A percentile compares a stretch with the other conserved stretches of the same genome.
Evolutionary conservation across 164 flowering plant species (phyloP).

Genomic region (Nymphaea colorata): DNA sequence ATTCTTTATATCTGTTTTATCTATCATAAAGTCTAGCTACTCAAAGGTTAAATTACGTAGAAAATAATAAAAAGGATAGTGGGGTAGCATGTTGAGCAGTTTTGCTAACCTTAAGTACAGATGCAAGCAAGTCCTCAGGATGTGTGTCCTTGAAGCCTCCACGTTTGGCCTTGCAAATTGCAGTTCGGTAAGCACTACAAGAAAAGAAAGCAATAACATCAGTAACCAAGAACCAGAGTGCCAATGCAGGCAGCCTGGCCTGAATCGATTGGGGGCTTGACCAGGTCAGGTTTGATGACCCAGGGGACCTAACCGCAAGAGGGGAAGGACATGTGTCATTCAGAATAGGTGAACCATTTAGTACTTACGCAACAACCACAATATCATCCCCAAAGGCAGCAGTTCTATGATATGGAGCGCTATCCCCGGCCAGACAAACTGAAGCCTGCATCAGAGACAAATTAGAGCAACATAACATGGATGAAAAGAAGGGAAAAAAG

Average conservation of each 20-base stretch:
- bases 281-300: background rate
- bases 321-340: background rate
- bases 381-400: slow-evolving; percentile 81
- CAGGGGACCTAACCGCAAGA: background rate
- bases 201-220: background rate
- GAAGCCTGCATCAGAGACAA: slow-evolving; percentile 38
- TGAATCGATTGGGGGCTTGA: background rate
- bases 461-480: background rate
- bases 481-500: background rate
- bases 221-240: background rate
- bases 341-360: background rate
- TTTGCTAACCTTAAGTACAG: slow-evolving; percentile 62
- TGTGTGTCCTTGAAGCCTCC: slow-evolving; percentile 93
- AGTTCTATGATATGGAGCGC: slow-evolving; percentile 57
- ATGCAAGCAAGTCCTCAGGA: slow-evolving; percentile 78
- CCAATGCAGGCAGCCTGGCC: background rate
- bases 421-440: slow-evolving; percentile 66
- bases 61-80: background rate
- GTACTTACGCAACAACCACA: slow-evolving; percentile 91
- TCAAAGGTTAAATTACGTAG: background rate
- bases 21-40: background rate
- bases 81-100: background rate
- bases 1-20: background rate
- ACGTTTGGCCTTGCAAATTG: slow-evolving; percentile 80
- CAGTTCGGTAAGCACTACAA: slow-evolving; percentile 60